phyloP scores from a whole-genome alignment of 495 filamentous ascomycete species.

The Hyaloscypha hepaticicola region DNA sequence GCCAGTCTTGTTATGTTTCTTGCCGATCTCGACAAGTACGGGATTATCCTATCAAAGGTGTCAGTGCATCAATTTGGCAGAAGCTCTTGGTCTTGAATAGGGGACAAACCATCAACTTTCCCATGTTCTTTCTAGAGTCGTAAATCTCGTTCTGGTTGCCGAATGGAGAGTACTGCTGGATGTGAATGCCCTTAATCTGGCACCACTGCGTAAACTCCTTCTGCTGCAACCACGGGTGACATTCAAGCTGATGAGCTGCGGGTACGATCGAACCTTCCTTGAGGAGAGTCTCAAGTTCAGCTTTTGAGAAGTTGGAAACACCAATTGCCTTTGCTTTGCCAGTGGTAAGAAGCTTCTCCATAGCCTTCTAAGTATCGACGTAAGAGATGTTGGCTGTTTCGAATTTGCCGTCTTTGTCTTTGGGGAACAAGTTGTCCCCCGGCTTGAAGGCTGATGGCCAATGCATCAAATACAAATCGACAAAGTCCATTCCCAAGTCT shows the following conservation, averaged over 20 bases:
- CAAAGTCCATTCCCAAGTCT: slow-evolving; percentile 69
- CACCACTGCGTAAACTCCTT: slow-evolving; percentile 55
- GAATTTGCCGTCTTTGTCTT: slow-evolving; percentile 81
- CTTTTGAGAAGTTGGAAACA: slow-evolving; percentile 72
- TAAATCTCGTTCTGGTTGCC: slow-evolving; percentile 72
- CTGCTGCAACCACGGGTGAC: slow-evolving; percentile 62
- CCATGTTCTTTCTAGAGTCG: slow-evolving; percentile 44
- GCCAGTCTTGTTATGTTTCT: slow-evolving; percentile 60
- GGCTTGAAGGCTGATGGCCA: slow-evolving; percentile 63
- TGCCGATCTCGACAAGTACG: slow-evolving; percentile 56
- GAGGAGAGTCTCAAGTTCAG: slow-evolving; percentile 67
- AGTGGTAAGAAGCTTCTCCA: slow-evolving; percentile 69
- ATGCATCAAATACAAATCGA: slow-evolving; percentile 85
- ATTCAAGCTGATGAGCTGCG: slow-evolving; percentile 58
- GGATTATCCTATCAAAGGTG: slow-evolving; percentile 49
- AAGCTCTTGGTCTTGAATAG: neutral
- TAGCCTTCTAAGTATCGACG: slow-evolving; percentile 74
- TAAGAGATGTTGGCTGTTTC: slow-evolving; percentile 67
- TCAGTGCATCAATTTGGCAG: neutral
- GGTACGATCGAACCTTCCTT: slow-evolving; percentile 58
- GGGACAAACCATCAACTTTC: slow-evolving; percentile 45
- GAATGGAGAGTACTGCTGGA: slow-evolving; percentile 67
- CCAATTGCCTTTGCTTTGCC: slow-evolving; percentile 83
- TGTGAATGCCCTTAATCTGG: slow-evolving; percentile 54
- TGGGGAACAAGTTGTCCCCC: slow-evolving; percentile 50